Evolutionary conservation across 2,329 filamentous ascomycete genomes (phyloP).

Genomic region (Verticillium dahliae): DNA sequence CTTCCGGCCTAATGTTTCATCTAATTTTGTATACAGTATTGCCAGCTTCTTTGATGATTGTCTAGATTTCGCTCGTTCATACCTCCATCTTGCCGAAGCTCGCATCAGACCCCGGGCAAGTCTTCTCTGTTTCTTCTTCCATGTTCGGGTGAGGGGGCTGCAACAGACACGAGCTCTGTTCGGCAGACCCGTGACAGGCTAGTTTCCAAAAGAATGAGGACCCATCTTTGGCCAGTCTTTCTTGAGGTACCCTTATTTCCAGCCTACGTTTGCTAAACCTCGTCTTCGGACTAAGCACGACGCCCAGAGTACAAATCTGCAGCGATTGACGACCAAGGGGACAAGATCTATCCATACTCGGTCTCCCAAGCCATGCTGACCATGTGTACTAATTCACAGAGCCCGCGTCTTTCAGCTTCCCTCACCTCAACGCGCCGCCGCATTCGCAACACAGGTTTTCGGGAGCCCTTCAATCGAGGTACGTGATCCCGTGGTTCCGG

Average conservation of each 20-base stretch:
- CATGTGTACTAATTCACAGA: too few species aligned
- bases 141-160: too few species aligned
- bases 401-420: too few species aligned
- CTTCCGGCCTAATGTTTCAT: background rate
- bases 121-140: too few species aligned
- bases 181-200: too few species aligned
- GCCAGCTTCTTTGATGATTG: too few species aligned
- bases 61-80: too few species aligned
- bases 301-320: background rate
- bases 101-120: too few species aligned
- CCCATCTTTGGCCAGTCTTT: background rate
- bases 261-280: background rate
- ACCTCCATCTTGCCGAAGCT: too few species aligned
- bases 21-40: too few species aligned
- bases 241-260: background rate
- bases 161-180: too few species aligned
- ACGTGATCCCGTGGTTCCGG: background rate
- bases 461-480: background rate
- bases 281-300: background rate
- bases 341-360: slow-evolving; percentile 9
- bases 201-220: slow-evolving; percentile 23
- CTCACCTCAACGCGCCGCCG: too few species aligned
- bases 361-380: background rate
- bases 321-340: background rate
- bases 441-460: background rate